Evolutionary conservation across 2,329 filamentous ascomycete species (phyloP).

Genomic region (Fusarium siculi): DNA sequence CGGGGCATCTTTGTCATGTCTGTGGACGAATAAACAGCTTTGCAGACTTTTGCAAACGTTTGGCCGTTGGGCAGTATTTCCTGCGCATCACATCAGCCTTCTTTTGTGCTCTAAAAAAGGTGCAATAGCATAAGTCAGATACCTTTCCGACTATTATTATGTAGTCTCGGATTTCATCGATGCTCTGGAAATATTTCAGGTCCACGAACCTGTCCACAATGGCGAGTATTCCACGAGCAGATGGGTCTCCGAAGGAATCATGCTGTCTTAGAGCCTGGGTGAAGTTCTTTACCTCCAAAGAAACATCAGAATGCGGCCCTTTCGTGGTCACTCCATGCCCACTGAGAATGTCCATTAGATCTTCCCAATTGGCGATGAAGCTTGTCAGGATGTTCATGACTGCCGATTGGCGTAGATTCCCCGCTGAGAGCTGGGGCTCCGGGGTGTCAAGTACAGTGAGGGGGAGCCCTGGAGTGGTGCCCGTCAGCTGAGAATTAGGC

Average conservation of each 20-base stretch:
- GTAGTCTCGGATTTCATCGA: not conserved
- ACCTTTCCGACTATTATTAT: not conserved
- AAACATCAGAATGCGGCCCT: rapidly evolving
- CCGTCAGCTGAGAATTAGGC: rapidly evolving
- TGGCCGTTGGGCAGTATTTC: rapidly evolving
- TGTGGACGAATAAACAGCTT: rapidly evolving
- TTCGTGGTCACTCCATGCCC: rapidly evolving
- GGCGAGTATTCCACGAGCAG: not conserved
- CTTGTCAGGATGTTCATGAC: not conserved
- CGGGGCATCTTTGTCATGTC: rapidly evolving
- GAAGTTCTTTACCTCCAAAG: rapidly evolving
- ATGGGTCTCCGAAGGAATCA: rapidly evolving
- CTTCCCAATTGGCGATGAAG: not conserved
- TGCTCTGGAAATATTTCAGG: not conserved
- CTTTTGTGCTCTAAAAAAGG: rapidly evolving
- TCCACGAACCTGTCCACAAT: not conserved
- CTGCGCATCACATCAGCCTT: not conserved
- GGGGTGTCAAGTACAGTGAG: rapidly evolving
- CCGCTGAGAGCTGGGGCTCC: rapidly evolving
- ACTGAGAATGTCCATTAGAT: not conserved
- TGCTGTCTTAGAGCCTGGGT: rapidly evolving
- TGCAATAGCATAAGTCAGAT: rapidly evolving
- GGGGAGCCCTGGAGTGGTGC: not conserved
- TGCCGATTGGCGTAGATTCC: not conserved
- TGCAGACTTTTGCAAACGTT: rapidly evolving